Base-by-base conservation (phyloP, 768 basidiomycete genomes). In the Arthromyces matolae region DNA sequence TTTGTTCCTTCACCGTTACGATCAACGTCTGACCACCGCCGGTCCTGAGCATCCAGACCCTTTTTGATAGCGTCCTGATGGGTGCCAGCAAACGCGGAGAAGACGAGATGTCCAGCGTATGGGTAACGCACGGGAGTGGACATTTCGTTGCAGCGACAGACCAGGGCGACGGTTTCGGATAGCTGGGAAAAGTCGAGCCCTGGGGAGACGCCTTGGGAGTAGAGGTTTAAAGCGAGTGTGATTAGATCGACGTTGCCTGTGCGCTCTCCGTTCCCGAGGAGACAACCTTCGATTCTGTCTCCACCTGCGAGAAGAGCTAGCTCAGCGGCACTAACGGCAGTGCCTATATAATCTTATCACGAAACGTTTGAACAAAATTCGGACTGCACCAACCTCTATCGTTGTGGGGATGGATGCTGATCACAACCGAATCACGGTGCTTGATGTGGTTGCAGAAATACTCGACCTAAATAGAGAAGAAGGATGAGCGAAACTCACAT, bases 31-130 rank as follows among this genome's bases (percentile, higher is more conserved):
- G 71, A 69, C 60, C 81, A 77, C 29, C 81, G 70, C 46, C 64
- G 64, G 31, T 62, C 65, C 59, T 86, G 82, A 7, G 72, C 76
- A 64, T 86, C 83, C 66, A 91, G 87, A 32, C 89, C 89, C 68
- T 91, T 91, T 68, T 90, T 91, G 75, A 91, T 83, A 10, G 89
- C 89, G 55, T 91, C 89, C 65, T 87, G 85, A 63, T 91, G 89
- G 9, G 83, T 84, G 20, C 89, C 89, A 24, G 86, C 87, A 71
- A 91, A 91, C 7, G 89, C 89, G 16, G 89, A 88, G 63, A 89
- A 91, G 54, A 90, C 89, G 37, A 91, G 76, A 52, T 89, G 86
- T 45, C 89, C 89, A 3, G 85, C 87, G 54, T 89, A 91, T 3
- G 89, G 89, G 57, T 89, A 85, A 31, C 89, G 74, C 5, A 84